Conservation (phyloP, 108 stramenopile genomes). For the Fragilariopsis cylindrus region DNA sequence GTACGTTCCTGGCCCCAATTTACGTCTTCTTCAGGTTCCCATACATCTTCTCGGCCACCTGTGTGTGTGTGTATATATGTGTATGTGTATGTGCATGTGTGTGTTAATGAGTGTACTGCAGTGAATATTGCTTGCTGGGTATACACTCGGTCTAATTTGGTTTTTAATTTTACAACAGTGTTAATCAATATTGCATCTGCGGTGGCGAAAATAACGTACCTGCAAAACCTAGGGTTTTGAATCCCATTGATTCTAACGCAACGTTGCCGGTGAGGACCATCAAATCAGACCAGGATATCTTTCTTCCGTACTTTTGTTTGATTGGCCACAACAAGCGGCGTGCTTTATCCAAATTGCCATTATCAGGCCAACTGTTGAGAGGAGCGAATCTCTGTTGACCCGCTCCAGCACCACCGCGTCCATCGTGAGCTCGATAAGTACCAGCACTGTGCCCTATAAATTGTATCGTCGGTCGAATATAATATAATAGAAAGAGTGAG, state of each 20-base stretch:
- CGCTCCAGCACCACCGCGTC: constrained; percentile 67
- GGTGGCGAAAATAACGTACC: too few relatives aligned
- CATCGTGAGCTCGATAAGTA: constrained; percentile 71
- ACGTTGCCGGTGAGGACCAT: constrained; percentile 85
- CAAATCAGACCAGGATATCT: constrained; percentile 72
- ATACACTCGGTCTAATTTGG: too few relatives aligned
- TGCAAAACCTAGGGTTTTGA: constrained; percentile 65
- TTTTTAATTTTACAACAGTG: too few relatives aligned
- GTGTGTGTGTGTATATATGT: too few relatives aligned
- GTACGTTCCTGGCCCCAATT: constrained; percentile 73
- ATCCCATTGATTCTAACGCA: constrained; percentile 72
- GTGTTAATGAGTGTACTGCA: too few relatives aligned
- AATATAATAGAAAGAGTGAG: neutral
- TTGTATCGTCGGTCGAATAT: neutral
- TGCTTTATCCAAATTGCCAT: constrained; percentile 79
- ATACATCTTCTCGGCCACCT: constrained; percentile 68
- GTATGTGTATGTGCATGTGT: too few relatives aligned
- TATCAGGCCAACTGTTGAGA: constrained; percentile 81
- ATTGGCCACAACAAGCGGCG: constrained; percentile 73
- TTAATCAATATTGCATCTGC: too few relatives aligned
- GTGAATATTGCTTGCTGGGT: too few relatives aligned
- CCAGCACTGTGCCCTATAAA: constrained; percentile 68
- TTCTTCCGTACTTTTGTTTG: constrained; percentile 68
- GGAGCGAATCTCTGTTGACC: constrained; percentile 72
- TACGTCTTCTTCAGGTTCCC: constrained; percentile 65